phyloP scores from a whole-genome alignment of 164 flowering plant species.

The Saururus chinensis region DNA sequence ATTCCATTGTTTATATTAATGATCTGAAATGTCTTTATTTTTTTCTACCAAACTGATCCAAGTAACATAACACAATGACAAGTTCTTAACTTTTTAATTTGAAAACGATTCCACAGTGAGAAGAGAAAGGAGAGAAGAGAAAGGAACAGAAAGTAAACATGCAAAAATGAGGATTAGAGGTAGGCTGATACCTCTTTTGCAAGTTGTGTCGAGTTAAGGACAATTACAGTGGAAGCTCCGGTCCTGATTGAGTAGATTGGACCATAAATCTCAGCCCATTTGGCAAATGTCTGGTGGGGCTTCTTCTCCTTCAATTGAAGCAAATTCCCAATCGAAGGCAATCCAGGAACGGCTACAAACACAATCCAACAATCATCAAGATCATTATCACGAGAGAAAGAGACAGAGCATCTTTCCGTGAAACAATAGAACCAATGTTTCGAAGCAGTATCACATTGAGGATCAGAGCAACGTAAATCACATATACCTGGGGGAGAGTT shows the following conservation, averaged over 20 bases:
- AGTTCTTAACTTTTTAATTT: no score
- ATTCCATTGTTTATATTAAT: no score
- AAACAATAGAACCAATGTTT: not conserved
- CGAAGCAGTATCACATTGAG: no score
- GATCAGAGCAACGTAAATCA: not conserved
- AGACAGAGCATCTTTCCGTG: not conserved
- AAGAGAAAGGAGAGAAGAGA: not conserved
- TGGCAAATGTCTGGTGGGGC: slow-evolving; percentile 61
- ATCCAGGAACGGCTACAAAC: slow-evolving; percentile 59
- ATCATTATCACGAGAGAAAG: no score
- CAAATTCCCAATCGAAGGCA: slow-evolving; percentile 69
- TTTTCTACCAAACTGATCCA: no score
- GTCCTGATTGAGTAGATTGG: slow-evolving; percentile 71
- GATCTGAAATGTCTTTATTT: no score
- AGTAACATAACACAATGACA: no score
- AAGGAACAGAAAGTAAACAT: not conserved
- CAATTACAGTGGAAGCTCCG: slow-evolving; percentile 59
- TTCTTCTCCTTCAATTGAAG: slow-evolving; percentile 70
- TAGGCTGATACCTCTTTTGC: slow-evolving; percentile 60
- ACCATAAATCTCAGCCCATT: slow-evolving; percentile 64
- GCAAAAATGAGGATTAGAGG: not conserved
- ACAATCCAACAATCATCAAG: not conserved
- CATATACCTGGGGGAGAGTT: not conserved
- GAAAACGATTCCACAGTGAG: no score
- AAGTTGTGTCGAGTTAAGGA: slow-evolving; percentile 55